Percentiles rank a stretch among this genome's conserved stretches.
phyloP scores from a whole-genome alignment of 805 yeast genomes.

The Metschnikowia baotianmanensis region DNA sequence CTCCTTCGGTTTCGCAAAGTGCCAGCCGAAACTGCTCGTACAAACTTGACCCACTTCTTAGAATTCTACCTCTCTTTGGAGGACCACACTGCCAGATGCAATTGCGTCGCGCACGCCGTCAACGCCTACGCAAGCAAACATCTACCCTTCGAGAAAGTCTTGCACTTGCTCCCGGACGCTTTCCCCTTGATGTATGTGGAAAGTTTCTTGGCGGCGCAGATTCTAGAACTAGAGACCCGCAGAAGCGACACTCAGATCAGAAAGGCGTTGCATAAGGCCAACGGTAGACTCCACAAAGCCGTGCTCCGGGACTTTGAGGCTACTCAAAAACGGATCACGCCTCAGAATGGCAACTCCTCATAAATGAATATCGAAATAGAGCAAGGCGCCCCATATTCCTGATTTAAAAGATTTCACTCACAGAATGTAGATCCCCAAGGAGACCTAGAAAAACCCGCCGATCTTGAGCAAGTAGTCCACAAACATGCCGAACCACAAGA shows the following conservation, averaged over 20 bases:
- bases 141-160: slow-evolving; percentile 25
- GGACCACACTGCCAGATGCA: slow-evolving; percentile 10
- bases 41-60: slow-evolving; percentile 19
- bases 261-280: slow-evolving; percentile 32
- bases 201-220: slow-evolving; percentile 23
- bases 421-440: no score
- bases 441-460: slow-evolving; percentile 33
- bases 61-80: slow-evolving; percentile 18
- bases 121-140: slow-evolving; percentile 21
- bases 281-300: slow-evolving; percentile 22
- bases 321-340: background rate
- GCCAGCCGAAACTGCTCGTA: slow-evolving; percentile 2
- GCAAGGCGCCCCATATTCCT: no score
- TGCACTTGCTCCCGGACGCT: slow-evolving; percentile 29
- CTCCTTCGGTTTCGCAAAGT: background rate
- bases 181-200: slow-evolving; percentile 30
- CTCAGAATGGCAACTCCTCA: background rate
- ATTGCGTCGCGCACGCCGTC: slow-evolving; percentile 31
- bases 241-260: slow-evolving; percentile 20
- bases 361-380: background rate
- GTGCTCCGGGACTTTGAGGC: slow-evolving; percentile 23
- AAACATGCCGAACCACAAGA: slow-evolving; percentile 62
- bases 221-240: slow-evolving; percentile 22
- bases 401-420: no score
- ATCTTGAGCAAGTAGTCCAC: slow-evolving; percentile 58